Evolutionary conservation across 352 stramenopile genomes (phyloP), one percentile per base, ranked within the genome.

Genomic region (Bremia lactucae): DNA sequence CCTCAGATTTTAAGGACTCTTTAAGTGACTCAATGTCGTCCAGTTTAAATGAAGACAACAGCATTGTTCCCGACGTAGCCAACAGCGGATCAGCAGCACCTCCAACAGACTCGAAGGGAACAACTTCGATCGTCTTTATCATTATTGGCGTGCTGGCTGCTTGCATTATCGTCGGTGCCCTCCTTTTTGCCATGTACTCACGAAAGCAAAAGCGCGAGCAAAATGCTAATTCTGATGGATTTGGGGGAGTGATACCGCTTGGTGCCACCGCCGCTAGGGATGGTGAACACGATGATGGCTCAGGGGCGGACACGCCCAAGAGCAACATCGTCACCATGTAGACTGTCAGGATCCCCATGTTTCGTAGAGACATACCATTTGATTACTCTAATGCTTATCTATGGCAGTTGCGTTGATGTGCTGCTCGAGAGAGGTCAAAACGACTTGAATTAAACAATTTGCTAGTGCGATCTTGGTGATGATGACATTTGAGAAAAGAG

Each of bases 301-400:
- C 53, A 31, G 62, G 68, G 15, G 62, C 66, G 4, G 59, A 76
- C 18, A 89, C 76, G 11, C 76, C 76, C 25, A 89, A 87, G 63
- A 53, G 65, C 33, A 79, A 69, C 36, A 89, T 89, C 36, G 73
- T 87, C 28, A 82, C 67, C 24, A 84, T 89, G 76, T 89, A 84
- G 58, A 47, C 42, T 52, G 42, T 36, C 28, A 37, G 35, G 36
- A 41, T 13, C 28, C 31, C 6, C 44, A 20, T 54, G 19, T 16
- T 55, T 28, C 11, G 2, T n/a, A 40, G 15, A 48, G 25, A 59
- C 42, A 52, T 52, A 55, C 40, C 19, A 50, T n/a, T n/a, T n/a
- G n/a, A n/a, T n/a, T n/a, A n/a, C n/a, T n/a, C n/a, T n/a, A n/a
- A n/a, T n/a, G n/a, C n/a, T n/a, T n/a, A n/a, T n/a, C n/a, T n/a